Evolutionary conservation across 2,329 filamentous ascomycete genomes (phyloP).

Genomic region (Colletotrichum cordylinicola): DNA sequence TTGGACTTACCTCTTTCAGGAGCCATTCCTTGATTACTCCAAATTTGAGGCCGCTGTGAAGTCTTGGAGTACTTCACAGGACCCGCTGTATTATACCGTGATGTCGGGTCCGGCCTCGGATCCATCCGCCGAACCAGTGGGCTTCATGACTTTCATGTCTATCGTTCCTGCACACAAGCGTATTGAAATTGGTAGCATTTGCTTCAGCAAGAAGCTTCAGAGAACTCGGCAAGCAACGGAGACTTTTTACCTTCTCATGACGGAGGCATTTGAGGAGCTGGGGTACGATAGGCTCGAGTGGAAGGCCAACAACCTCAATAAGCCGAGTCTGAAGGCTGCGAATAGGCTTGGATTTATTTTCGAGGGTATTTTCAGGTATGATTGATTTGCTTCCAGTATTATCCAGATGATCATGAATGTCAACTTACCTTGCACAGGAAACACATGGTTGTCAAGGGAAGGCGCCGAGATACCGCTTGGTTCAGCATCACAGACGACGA

Average conservation of each 20-base stretch:
- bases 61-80: slow-evolving; percentile 30
- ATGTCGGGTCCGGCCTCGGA: slow-evolving; percentile 34
- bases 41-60: slow-evolving; percentile 26
- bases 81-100: slow-evolving; percentile 51
- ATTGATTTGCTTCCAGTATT: not conserved
- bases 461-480: slow-evolving; percentile 65
- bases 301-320: slow-evolving; percentile 67
- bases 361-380: slow-evolving; percentile 62
- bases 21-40: slow-evolving; percentile 24
- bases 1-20: slow-evolving; percentile 40
- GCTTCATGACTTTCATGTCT: slow-evolving; percentile 49
- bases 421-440: slow-evolving; percentile 42
- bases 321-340: slow-evolving; percentile 58
- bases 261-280: slow-evolving; percentile 57
- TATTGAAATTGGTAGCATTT: slow-evolving; percentile 60
- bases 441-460: slow-evolving; percentile 64
- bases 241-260: slow-evolving; percentile 60
- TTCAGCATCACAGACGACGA: slow-evolving; percentile 64
- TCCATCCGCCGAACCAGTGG: slow-evolving; percentile 39
- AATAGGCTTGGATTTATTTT: slow-evolving; percentile 61
- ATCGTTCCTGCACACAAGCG: slow-evolving; percentile 52
- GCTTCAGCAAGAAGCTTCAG: slow-evolving; percentile 56
- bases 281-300: slow-evolving; percentile 66
- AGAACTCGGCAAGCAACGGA: slow-evolving; percentile 63
- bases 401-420: not conserved